Base-by-base conservation (phyloP, 169 alveolate genomes). In the Plasmodium malariae region DNA sequence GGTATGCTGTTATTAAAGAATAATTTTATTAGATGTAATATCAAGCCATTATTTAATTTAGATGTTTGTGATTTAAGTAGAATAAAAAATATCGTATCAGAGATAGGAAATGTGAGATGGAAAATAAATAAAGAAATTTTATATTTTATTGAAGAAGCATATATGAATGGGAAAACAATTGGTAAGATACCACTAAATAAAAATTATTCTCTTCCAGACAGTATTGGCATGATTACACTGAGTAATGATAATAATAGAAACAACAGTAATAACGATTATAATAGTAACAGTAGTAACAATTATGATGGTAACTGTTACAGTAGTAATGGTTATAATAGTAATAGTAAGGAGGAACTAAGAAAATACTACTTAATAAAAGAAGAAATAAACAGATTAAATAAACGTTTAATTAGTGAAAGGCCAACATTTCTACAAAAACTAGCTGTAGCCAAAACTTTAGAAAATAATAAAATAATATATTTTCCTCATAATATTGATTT, bases 401-500 rank as follows among this genome's bases (percentile, higher is more conserved):
- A 91, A 49, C 73, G 93, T 30, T 78, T 92, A 24, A 62, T 93
- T 51, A 88, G 94, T 43, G 96, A 93, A 72, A 57, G 92, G 28
- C 93, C 96, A 2, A 90, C 94, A 9, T 92, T 94, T 59, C 70
- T 88, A 69, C 89, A 94, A 62, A 83, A 94, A 70, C 90, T 97
- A 0, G 93, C 96, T 0, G 96, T 96, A 1, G 99, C 99, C 0
- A 91, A 93, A 49, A 93, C 96, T 43, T 98, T 97, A 45, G 94
- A 93, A 70, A 40, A 93, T 24, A 94, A 94, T 70, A 93, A 92
- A 12, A 88, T 95, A n/a, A 88, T 98, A 1, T 98, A 97, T 93
- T 97, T 98, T 92, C 99, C 99, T 19, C 99, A 97, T 88, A 98
- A 98, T 92, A 94, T 98, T 68, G 99, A 98, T 93, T 98, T 98